Conservation (phyloP, 2,329 filamentous ascomycete species). For the Chrysoporthe austroafricana region DNA sequence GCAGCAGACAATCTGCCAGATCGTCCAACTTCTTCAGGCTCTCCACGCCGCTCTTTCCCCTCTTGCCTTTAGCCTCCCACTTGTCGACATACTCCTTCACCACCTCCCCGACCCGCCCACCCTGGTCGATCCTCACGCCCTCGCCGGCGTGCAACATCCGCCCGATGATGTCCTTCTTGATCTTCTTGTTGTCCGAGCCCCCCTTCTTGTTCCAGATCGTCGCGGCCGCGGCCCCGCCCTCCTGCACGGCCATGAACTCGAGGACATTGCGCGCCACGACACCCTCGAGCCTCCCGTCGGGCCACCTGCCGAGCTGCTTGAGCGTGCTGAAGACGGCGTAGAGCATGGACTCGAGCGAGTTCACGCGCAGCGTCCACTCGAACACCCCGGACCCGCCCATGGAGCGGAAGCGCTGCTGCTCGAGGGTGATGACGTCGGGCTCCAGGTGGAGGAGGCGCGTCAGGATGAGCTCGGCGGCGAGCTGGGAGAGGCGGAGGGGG, state of each 20-base stretch:
- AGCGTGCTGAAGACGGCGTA: slow-evolving; percentile 70
- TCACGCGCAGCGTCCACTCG: slow-evolving; percentile 84
- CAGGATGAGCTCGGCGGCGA: slow-evolving; percentile 40
- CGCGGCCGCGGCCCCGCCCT: slow-evolving; percentile 22
- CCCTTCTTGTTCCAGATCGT: slow-evolving; percentile 43
- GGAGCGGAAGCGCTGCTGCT: slow-evolving; percentile 64
- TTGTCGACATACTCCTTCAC: slow-evolving; percentile 40
- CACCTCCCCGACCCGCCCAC: slow-evolving; percentile 40
- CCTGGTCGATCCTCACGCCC: slow-evolving; percentile 35
- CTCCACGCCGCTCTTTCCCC: slow-evolving; percentile 30
- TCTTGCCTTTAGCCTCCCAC: slow-evolving; percentile 31
- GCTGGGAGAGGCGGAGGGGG: slow-evolving; percentile 40
- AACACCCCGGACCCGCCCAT: slow-evolving; percentile 67
- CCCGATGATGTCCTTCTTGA: slow-evolving; percentile 66
- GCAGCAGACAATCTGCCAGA: slow-evolving; percentile 77
- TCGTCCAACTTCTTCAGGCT: slow-evolving; percentile 72
- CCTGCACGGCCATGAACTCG: slow-evolving; percentile 30
- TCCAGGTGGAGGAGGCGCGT: slow-evolving; percentile 49
- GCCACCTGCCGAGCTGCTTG: slow-evolving; percentile 46
- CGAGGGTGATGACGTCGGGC: slow-evolving; percentile 73
- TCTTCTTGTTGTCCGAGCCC: slow-evolving; percentile 52
- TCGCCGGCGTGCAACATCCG: slow-evolving; percentile 50
- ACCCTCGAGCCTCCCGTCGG: slow-evolving; percentile 40
- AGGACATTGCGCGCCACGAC: slow-evolving; percentile 61
- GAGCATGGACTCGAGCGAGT: slow-evolving; percentile 80